Base-by-base conservation (phyloP, 2,329 filamentous ascomycete genomes). In the Dendrostoma leiphaemia region DNA sequence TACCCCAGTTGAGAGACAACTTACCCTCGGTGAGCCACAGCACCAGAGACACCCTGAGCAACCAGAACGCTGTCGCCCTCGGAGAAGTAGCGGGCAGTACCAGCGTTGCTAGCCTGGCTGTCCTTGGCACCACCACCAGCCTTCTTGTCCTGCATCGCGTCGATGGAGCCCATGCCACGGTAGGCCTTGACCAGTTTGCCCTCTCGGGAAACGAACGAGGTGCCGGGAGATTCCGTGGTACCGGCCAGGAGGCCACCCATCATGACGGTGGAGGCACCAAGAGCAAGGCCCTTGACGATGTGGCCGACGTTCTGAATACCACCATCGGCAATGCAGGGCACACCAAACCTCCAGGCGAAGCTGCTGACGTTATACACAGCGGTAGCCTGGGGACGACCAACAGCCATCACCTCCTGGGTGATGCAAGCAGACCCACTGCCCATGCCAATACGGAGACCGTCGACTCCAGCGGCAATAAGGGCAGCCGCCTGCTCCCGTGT, bases 141-240 rank as follows among this genome's bases (percentile, higher is more conserved):
- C 81, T 96, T 96, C 84, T 94, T 96, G 77, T 97, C 93, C 77
- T 97, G 92, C 94, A 99, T 99, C 63, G 94, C 94, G 67, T 97
- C 94, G 69, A 99, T 99, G 74, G 88, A 92, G 63, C 94, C 94
- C 94, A 99, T 99, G 57, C 94, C 94, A 74, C 94, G 90, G 82
- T 99, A 99, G 37, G 94, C 92, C 83, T 99, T 99, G 74, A 99
- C 93, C 51, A 99, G 86, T 82, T 97, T 95, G 61, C 94, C 94
- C 75, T 97, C 93, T 58, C 90, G 88, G 67, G 90, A 96, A 64
- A 99, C 91, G 68, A 96, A 97, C 63, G 95, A 97, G 62, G 93
- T 92, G 61, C 94, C 95, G 32, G 94, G 94, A 34, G 93, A 97
- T 77, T 99, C 94, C 38, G 93, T 97, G 60, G 94, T 97, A 70